These are phyloP conservation scores for Neurospora sp. DNA, from an alignment of 495 filamentous ascomycete genomes.

Conservation along the genomic window DNA sequence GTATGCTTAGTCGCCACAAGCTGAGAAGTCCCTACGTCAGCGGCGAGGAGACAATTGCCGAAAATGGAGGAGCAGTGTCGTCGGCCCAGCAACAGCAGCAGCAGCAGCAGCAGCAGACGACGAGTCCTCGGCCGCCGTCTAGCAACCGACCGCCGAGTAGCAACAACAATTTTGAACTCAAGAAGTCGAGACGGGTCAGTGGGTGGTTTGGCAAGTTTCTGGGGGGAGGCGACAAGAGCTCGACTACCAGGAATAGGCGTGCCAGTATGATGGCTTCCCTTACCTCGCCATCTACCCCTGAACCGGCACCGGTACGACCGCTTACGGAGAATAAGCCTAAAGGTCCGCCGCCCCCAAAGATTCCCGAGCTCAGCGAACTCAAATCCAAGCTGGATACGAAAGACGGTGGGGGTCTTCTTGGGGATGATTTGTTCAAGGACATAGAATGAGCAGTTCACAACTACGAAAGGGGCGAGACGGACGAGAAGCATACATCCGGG, in stretches of 20 bases:
- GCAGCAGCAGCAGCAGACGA: conserved; percentile 7
- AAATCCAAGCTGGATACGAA: conserved; percentile 34
- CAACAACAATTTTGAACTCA: neutral
- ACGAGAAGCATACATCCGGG: neutral
- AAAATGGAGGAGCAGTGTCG: conserved; percentile 7
- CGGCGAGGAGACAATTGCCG: conserved; percentile 10
- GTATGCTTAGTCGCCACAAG: conserved; percentile 34
- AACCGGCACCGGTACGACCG: neutral
- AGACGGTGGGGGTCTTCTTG: conserved; percentile 30
- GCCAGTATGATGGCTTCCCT: conserved; percentile 11
- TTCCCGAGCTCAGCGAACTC: conserved; percentile 47
- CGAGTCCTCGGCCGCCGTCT: neutral
- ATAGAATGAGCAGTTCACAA: conserved; percentile 29
- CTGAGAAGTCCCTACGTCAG: conserved; percentile 38
- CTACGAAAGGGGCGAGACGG: neutral
- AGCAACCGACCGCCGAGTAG: neutral
- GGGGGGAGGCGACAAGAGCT: conserved; percentile 21
- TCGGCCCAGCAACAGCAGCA: conserved; percentile 26
- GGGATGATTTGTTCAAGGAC: conserved; percentile 50
- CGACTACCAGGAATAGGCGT: conserved; percentile 16
- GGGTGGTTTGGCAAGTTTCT: conserved; percentile 38
- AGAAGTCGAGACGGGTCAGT: conserved; percentile 36
- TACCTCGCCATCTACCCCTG: conserved; percentile 15
- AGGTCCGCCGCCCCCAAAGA: conserved; percentile 47
- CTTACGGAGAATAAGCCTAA: conserved; percentile 24